Evolutionary conservation across 805 yeast species (phyloP), one percentile per base, ranked within the genome.

Genomic region (Hanseniaspora jakobsenii): DNA sequence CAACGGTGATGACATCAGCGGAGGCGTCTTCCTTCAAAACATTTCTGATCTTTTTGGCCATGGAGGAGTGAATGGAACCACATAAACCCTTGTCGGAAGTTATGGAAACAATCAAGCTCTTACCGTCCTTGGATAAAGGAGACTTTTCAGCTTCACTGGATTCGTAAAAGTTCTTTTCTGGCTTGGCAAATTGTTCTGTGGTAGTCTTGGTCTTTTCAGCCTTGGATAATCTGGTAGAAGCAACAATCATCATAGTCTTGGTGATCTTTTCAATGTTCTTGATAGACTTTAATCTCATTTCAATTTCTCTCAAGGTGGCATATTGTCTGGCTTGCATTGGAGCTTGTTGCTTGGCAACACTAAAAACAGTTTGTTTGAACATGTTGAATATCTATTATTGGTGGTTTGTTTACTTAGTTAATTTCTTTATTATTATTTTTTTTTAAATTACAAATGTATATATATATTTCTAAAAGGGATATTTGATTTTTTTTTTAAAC

Each of bases 251-350:
- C 97, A 91, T 91, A 67, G 98, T 91, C 71, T 91, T 91, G 70
- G 98, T 91, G 71, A 91, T 91, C 74, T 91, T 91, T 72, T 91
- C 96, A 66, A 91, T 89, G 76, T 91, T 91, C 75, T 89, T 91
- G 66, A 91, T 91, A 53, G 96, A 85, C 73, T 91, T 91, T 64
- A 91, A 78, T 73, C 98, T 93, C 67, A 76, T 81, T 73, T 91
- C 98, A 62, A 91, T 93, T 70, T 91, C 98, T 72, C 96, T 89
- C 65, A 91, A 75, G 56, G 98, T 91, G 60, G 98, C 98, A 73
- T 85, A 89, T 73, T 78, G 79, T 81, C 95, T 83, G 52, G 29
- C 39, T 38, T 29, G 23, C 10, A 26, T 26, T 29, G 46, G 40
- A 12, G 14, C 23, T 19, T 31, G n/a, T 28, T 38, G 38, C 30